Conservation (phyloP, 371 early-diverging fungal species). For the Actinomucor elegans region DNA sequence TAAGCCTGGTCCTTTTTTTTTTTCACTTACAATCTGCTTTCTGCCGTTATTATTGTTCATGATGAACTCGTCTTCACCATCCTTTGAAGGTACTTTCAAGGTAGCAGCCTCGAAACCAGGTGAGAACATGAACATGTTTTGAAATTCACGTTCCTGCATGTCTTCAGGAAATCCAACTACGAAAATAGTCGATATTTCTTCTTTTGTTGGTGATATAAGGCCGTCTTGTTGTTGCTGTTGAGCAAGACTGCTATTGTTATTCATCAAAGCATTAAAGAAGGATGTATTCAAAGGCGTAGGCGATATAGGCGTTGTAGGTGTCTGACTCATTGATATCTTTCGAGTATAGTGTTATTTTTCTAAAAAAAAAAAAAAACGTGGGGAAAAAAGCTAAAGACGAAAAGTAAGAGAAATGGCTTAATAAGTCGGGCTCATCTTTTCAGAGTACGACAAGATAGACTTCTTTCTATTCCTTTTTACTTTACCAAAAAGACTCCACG, state of each 20-base stretch:
- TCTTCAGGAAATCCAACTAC: constrained; percentile 96
- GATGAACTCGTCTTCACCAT: constrained; percentile 47
- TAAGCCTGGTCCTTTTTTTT: neutral
- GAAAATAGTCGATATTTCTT: constrained; percentile 88
- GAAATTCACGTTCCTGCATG: constrained; percentile 93
- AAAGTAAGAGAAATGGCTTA: constrained; percentile 1
- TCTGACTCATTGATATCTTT: constrained; percentile 17
- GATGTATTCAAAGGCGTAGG: constrained; percentile 23
- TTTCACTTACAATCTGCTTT: constrained; percentile 79
- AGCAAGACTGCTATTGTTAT: neutral
- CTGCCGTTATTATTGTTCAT: constrained; percentile 39
- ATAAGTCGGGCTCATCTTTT: too few species aligned
- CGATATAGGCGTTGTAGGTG: constrained; percentile 16
- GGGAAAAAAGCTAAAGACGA: neutral
- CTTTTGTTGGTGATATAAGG: constrained; percentile 25
- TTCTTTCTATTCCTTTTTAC: too few species aligned
- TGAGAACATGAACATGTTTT: constrained; percentile 93
- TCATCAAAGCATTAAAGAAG: constrained; percentile 13
- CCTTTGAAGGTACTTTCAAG: constrained; percentile 71
- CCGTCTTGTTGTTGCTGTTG: constrained; percentile 3
- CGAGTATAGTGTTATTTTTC: neutral
- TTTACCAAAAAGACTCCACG: too few species aligned
- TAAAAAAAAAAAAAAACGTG: neutral
- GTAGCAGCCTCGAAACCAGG: constrained; percentile 93
- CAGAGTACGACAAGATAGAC: too few species aligned